Evolutionary conservation across 2,329 filamentous ascomycete species (phyloP), one percentile per base, ranked within the genome.

Genomic region (Trichophyton schoenleinii): DNA sequence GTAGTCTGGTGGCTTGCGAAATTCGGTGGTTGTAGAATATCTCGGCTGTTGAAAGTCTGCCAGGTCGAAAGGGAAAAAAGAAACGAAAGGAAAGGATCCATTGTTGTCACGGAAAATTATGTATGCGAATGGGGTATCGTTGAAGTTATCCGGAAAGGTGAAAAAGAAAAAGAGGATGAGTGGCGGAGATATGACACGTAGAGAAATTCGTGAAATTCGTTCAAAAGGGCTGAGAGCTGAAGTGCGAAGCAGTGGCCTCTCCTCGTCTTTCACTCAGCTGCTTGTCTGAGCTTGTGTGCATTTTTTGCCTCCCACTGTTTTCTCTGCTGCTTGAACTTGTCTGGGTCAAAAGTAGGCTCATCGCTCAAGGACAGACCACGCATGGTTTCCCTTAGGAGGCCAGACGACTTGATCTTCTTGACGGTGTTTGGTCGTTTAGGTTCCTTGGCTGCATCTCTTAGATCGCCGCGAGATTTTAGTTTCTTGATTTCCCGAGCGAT

Each of bases 401-500:
- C 66, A 8, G 66, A 68, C 3, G 72, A 74, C 61, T 70, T 70
- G 67, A 74, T 74, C 66, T 72, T 73, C 62, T 68, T 69, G 20
- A 75, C 63, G 38, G 60, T 44, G 60, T 67, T 68, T 34, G 64
- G 61, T 13, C 64, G 66, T 58, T 65, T 67, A 34, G 67, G 65
- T 55, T 69, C 68, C 59, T 67, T 69, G 20, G 36, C 55, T 20
- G 20, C 46, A 7, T 46, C 76, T 25, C 78, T 76, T n/a, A 82
- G 75, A 46, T 82, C 77, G 63, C 76, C 76, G 57, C 77, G 78
- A 59, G 81, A 80, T 55, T 80, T 80, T 70, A 85, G 83, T 65
- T 80, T 80, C 64, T 78, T 80, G 64, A 86, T 74, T 65, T 84
- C 83, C 42, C 80, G 78, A 9, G 81, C 80, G 63, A 86, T 79